Evolutionary conservation across 2,329 filamentous ascomycete species (phyloP).

Genomic region (Aaosphaeria pasadenensis): DNA sequence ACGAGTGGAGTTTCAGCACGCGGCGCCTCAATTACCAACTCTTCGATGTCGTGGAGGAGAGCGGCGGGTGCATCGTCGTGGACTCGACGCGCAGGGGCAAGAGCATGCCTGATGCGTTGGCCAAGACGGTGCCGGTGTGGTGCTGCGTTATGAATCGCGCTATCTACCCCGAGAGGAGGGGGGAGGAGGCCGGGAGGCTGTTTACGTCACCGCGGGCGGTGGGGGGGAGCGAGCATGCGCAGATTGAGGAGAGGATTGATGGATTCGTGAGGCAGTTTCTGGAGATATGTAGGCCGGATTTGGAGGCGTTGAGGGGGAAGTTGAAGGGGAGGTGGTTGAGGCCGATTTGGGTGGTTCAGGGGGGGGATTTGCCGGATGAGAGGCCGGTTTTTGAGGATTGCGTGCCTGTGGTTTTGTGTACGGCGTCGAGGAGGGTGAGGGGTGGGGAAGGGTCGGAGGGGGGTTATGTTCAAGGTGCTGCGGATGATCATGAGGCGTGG

Average conservation of each 20-base stretch:
- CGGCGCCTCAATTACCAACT: conserved; percentile 82
- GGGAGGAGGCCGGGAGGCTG: conserved; percentile 51
- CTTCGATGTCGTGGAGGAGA: conserved; percentile 64
- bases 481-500: conserved; percentile 95
- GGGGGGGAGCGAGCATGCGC: conserved; percentile 70
- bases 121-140: conserved; percentile 94
- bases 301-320: conserved; percentile 52
- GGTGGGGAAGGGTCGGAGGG: conserved; percentile 67
- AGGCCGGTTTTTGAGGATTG: conserved; percentile 54
- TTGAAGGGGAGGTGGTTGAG: conserved; percentile 67
- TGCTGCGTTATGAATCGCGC: conserved; percentile 78
- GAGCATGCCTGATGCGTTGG: conserved; percentile 90
- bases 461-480: conserved; percentile 90
- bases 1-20: conserved; percentile 87
- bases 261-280: conserved; percentile 52
- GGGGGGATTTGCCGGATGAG: conserved; percentile 51
- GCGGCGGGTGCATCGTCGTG: conserved; percentile 72
- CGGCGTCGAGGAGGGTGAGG: conserved; percentile 69
- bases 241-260: conserved; percentile 66
- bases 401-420: conserved; percentile 78
- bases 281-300: conserved; percentile 58
- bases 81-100: conserved; percentile 93
- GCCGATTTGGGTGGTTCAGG: conserved; percentile 76
- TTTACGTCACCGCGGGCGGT: conserved; percentile 71
- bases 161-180: conserved; percentile 62